Evolutionary conservation across 2,329 filamentous ascomycete species (phyloP).

Genomic region (Seiridium cupressi): DNA sequence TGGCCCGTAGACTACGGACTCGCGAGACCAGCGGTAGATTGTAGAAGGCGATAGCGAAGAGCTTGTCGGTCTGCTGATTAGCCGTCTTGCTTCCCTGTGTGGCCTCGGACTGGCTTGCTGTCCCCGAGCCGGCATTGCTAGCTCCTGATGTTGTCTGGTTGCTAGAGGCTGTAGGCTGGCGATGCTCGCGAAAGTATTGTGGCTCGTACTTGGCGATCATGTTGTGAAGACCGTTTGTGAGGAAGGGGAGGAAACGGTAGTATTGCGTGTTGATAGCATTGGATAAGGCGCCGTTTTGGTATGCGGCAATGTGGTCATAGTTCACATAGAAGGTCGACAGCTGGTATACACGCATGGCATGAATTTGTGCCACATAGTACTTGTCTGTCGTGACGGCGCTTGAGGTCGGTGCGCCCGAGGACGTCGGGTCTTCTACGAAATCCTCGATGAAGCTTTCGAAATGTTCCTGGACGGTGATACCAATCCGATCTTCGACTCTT

Average conservation of each 20-base stretch:
- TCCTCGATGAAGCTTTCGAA: conserved; percentile 80
- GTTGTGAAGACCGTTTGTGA: conserved; percentile 85
- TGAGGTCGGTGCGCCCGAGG: conserved; percentile 62
- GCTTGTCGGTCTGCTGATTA: conserved; percentile 94
- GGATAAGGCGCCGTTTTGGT: conserved; percentile 77
- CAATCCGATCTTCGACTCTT: conserved; percentile 73
- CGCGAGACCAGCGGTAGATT: conserved; percentile 86
- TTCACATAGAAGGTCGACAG: conserved; percentile 88
- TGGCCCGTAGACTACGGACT: conserved; percentile 80
- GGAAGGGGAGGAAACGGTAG: conserved; percentile 91
- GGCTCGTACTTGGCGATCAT: conserved; percentile 94
- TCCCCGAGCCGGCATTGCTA: conserved; percentile 61
- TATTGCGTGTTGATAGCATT: conserved; percentile 87
- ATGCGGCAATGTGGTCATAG: conserved; percentile 77
- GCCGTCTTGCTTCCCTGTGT: conserved; percentile 70
- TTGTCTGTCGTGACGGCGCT: conserved; percentile 74
- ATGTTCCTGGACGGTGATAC: conserved; percentile 69
- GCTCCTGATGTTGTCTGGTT: conserved; percentile 67
- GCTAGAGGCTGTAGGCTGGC: conserved; percentile 76
- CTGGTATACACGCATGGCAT: conserved; percentile 69
- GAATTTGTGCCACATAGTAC: conserved; percentile 83
- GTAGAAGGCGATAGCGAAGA: conserved; percentile 92
- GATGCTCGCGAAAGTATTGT: conserved; percentile 88
- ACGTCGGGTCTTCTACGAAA: conserved; percentile 69
- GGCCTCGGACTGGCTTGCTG: conserved; percentile 58